Percentiles rank a stretch among this genome's conserved stretches.
Conservation (phyloP, 164 flowering plant species). For the Tetracentron sinense region DNA sequence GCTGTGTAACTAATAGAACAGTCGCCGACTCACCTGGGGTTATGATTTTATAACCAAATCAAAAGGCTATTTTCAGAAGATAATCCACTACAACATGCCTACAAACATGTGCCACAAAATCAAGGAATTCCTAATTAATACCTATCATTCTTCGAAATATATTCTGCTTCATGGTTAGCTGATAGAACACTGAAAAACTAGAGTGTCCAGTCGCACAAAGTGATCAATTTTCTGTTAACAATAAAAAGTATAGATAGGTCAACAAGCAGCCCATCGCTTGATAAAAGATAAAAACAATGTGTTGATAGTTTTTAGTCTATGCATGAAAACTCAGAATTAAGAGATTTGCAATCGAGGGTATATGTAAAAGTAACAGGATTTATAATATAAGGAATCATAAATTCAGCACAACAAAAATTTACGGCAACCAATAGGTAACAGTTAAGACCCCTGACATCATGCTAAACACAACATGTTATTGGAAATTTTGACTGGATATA, state of each 20-base stretch:
- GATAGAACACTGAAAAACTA: background rate
- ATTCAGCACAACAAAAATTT: background rate
- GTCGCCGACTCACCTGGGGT: background rate
- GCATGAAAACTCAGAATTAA: too few relatives aligned
- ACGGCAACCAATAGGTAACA: background rate
- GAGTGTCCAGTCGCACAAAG: background rate
- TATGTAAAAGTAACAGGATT: too few relatives aligned
- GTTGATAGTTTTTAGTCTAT: too few relatives aligned
- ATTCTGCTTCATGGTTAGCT: background rate
- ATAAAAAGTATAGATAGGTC: too few relatives aligned
- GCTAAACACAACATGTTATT: background rate
- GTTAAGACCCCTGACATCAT: slow-evolving; percentile 1
- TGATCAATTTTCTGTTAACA: background rate
- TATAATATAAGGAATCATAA: background rate
- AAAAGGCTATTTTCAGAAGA: background rate
- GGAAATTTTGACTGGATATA: slow-evolving; percentile 1
- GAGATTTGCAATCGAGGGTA: too few relatives aligned
- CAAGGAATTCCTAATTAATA: background rate
- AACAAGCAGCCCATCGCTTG: too few relatives aligned
- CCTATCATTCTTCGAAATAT: background rate
- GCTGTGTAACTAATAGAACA: too few relatives aligned
- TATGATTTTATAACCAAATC: background rate
- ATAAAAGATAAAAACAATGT: too few relatives aligned
- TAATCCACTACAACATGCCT: background rate
- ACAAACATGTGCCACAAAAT: background rate